Evolutionary conservation across 495 filamentous ascomycete species (phyloP), one percentile per base, ranked within the genome.

Genomic region (Poronia punctata): DNA sequence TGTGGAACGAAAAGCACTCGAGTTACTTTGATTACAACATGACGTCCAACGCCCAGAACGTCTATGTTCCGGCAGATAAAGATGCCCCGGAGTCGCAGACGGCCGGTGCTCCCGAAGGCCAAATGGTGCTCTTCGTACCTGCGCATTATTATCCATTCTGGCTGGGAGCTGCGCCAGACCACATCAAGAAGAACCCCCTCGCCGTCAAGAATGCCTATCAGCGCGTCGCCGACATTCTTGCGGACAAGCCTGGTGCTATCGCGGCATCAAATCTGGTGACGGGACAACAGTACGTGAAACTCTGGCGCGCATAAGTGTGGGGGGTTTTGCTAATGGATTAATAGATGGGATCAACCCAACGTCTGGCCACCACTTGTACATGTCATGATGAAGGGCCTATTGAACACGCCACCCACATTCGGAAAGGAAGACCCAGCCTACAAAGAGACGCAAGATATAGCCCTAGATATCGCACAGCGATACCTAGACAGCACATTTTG

Each of bases 1-100:
- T 73, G 58, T 73, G 69, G 69, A 73, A 70, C 52, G 41, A 52
- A 8, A 67, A 62, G 6, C 54, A 64, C 39, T 61, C 43, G 46
- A 65, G 65, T 27, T 73, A 67, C 48, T 73, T 73, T 46, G 69
- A 73, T 54, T 73, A 67, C 55, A 73, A 73, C 54, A 34, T 73
- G 15, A 73, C 69, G 7, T 61, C 53, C 7, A 46, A 29, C 25
- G 48, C 62, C 3, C 69, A 70, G 29, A 57, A 59, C 31, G 22
- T 61, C 17, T 70, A 58, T 40, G 43, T 68, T 15, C 62, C 63
- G 10, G 47, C 52, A 19, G 65, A 73, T 37, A 15, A 32, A 1
- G 62, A 69, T 34, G 38, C 59, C 6, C 58, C 56, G 15, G 3
- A 46, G 12, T 35, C 48, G n/a, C 59, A 68, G 28, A 48, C 20